Evolutionary conservation across 371 early-diverging fungal species (phyloP), one percentile per base, ranked within the genome.

Genomic region (Mortierella sp.): DNA sequence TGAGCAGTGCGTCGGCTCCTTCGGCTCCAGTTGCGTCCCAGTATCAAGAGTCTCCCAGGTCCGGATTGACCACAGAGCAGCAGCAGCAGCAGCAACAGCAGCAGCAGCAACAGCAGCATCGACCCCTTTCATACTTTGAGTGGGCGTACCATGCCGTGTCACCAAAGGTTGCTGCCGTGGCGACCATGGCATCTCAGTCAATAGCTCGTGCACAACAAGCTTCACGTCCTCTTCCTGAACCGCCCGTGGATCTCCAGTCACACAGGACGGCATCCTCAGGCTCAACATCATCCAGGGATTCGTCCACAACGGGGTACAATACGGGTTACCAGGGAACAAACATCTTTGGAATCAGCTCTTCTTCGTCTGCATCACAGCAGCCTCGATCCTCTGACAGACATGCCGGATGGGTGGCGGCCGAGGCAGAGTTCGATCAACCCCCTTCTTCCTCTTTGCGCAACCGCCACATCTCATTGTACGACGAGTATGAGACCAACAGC

Each of bases 151-250:
- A 62, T 14, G 66, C 59, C 10, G 25, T 74, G 29, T 64, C 69
- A 10, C 76, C 76, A 8, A 67, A 64, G 25, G 47, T 74, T n/a
- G 48, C 64, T 39, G 62, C 76, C 22, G 76, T 53, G 7, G 76
- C 76, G 0, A 68, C 68, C 0, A 68, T 74, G 76, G 69, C 76
- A 2, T 57, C 64, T 9, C 57, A 68, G 41, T 47, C 48, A 5
- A 51, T 57, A 31, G 29, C 17, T 14, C 63, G 60, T n/a, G n/a
- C n/a, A n/a, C 63, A 63, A 8, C 41, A 56, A 21, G 63, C 76
- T 16, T 31, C 68, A 14, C 68, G 68, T 9, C 76, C 76, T 14
- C 25, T 74, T 1, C 68, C 74, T 5, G 63, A 56, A 19, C 64
- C 74, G n/a, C 68, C 64, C 2, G 57, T 74, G 25, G 60, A 57